These are phyloP conservation scores for Cydonia oblonga DNA, from an alignment of 331 rosid genomes.

Conservation along the genomic window DNA sequence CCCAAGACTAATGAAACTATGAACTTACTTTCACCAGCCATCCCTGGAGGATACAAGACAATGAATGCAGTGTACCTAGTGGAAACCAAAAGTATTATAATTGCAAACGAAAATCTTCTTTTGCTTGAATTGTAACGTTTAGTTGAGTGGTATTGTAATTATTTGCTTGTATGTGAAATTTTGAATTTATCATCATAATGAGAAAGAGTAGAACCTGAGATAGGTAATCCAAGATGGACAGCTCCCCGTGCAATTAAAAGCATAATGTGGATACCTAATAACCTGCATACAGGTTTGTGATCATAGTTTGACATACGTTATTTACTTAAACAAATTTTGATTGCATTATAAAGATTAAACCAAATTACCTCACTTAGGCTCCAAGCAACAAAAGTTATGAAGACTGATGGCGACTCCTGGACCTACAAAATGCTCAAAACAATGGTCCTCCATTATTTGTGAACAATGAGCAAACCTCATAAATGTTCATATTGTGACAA, in stretches of 20 bases:
- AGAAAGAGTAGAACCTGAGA: slow-evolving; percentile 44
- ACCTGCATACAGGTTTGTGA: slow-evolving; percentile 44
- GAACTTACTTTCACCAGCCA: slow-evolving; percentile 88
- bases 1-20: slow-evolving; percentile 6
- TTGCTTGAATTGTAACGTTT: not conserved
- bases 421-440: slow-evolving; percentile 33
- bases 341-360: not conserved
- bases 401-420: slow-evolving; percentile 53
- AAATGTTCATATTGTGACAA: not conserved
- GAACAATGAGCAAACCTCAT: not conserved
- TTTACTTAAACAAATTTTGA: not conserved
- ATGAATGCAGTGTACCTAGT: slow-evolving; percentile 84
- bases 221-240: slow-evolving; percentile 82
- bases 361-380: slow-evolving; percentile 62
- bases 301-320: not conserved
- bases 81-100: slow-evolving; percentile 5
- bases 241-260: slow-evolving; percentile 54
- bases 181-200: not conserved
- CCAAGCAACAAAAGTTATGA: slow-evolving; percentile 76
- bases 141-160: not conserved
- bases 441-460: not conserved
- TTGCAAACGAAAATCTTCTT: not conserved
- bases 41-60: slow-evolving; percentile 70
- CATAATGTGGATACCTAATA: slow-evolving; percentile 73
- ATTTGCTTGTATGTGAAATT: not conserved